Evolutionary conservation across 177 flowering plant genomes (phyloP).

Genomic region (Vitis hybrid): DNA sequence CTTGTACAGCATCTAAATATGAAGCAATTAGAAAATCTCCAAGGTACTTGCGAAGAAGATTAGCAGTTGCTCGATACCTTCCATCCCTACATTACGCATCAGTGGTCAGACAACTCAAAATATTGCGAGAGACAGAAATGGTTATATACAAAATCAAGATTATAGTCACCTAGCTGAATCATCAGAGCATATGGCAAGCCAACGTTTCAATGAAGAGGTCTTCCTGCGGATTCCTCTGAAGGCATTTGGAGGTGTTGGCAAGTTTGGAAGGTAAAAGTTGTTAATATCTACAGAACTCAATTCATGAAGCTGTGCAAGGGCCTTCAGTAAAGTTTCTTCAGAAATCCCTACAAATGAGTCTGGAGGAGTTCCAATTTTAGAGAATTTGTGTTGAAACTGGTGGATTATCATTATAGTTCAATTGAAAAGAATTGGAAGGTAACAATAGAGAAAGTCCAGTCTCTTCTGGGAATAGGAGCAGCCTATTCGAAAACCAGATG

Average conservation of each 20-base stretch:
- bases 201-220: slow-evolving; percentile 71
- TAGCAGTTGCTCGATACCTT: slow-evolving; percentile 43
- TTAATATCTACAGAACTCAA: slow-evolving; percentile 35
- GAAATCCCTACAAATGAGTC: slow-evolving; percentile 65
- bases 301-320: slow-evolving; percentile 46
- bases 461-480: no score
- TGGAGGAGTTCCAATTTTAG: slow-evolving; percentile 24
- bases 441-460: slow-evolving; percentile 1
- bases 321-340: slow-evolving; percentile 49
- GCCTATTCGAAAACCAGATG: no score
- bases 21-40: slow-evolving; percentile 89
- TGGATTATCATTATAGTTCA: neutral
- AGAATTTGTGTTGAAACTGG: slow-evolving; percentile 10
- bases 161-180: slow-evolving; percentile 62
- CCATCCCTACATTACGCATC: slow-evolving; percentile 54
- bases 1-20: slow-evolving; percentile 65
- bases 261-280: slow-evolving; percentile 49
- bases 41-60: slow-evolving; percentile 83
- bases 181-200: slow-evolving; percentile 84
- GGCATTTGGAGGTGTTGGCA: slow-evolving; percentile 81
- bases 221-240: slow-evolving; percentile 79
- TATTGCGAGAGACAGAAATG: no score
- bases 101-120: neutral
- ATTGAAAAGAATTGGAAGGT: neutral
- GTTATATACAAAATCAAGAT: neutral